Evolutionary conservation across 371 early-diverging fungal species (phyloP), one percentile per base, ranked within the genome.

Genomic region (Haplosporangium sp.): DNA sequence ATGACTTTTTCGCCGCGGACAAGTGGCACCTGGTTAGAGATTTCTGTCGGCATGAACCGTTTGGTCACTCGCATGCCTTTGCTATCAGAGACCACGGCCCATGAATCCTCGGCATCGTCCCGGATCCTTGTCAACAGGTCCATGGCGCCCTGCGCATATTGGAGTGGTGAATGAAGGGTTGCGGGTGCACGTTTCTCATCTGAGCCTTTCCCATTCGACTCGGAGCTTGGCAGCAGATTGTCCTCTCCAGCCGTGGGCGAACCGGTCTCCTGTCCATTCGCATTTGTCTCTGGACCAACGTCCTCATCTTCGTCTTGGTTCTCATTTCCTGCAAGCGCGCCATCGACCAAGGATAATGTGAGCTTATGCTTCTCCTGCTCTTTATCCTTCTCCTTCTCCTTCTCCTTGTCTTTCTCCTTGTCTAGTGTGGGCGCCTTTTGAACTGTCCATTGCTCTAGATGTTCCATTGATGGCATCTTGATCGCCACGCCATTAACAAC

Each of bases 1-100:
- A 89, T 86, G 12, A 89, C 87, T 53, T 86, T 87, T 23, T 85
- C 80, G 0, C 85, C 88, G 40, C 85, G 84, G 61, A 86, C 82
- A 13, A 86, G 73, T 57, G 85, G 81, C 6, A 83, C 85, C n/a
- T 86, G 85, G 2, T 87, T 86, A 12, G 84, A 83, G 0, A 89
- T 84, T 6, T 82, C 76, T 2, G 81, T 46, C 6, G 73, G 64
- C 58, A 64, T 73, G 21, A 76, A 74, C 21, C 85, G 83, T 37
- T 89, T 89, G 29, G 83, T 83, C 16, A 84, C 75, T 5, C 61
- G 77, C 14, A 87, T 21, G 0, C 87, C 76, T 61, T 86, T 85
- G 18, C 48, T 64, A 36, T 89, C 87, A 6, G 87, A 85, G 2
- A 87, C 74, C 1, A 80, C 60, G 0, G 73, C 74, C 89, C 89